phyloP scores from a whole-genome alignment of 2,329 filamentous ascomycete species.

The Penicillium sp. region DNA sequence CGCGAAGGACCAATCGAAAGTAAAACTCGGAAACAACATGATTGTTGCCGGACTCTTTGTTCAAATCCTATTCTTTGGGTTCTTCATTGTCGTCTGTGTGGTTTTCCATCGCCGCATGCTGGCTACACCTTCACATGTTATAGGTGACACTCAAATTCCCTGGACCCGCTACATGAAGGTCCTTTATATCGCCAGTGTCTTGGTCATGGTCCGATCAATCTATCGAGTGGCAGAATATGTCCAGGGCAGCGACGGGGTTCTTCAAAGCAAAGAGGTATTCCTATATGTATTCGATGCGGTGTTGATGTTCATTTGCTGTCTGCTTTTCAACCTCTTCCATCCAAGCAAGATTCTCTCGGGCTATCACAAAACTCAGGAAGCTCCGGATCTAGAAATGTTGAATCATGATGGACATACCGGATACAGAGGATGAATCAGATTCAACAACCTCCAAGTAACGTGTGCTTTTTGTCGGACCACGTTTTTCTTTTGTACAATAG shows the following conservation, averaged over 20 bases:
- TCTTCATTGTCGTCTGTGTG: constrained; percentile 14
- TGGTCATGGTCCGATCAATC: constrained; percentile 17
- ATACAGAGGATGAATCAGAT: background rate
- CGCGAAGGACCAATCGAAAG: constrained; percentile 8
- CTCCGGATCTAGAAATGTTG: constrained; percentile 13
- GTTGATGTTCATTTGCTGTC: constrained; percentile 14
- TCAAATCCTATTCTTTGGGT: constrained; percentile 21
- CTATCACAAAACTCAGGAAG: background rate
- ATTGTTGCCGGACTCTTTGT: constrained; percentile 19
- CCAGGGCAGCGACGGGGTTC: constrained; percentile 11
- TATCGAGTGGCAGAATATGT: constrained; percentile 17
- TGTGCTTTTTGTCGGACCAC: background rate
- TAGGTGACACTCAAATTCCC: background rate
- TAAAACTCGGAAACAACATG: constrained; percentile 18
- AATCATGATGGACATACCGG: background rate
- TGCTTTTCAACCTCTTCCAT: constrained; percentile 13
- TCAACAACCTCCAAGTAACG: background rate
- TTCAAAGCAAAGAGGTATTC: constrained; percentile 14
- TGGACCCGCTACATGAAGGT: constrained; percentile 15
- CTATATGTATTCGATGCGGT: constrained; percentile 16
- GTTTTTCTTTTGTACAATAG: background rate
- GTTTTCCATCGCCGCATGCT: constrained; percentile 20
- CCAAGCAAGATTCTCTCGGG: constrained; percentile 10
- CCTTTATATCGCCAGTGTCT: constrained; percentile 9
- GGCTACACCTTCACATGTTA: constrained; percentile 2